Base-by-base conservation (phyloP, 768 basidiomycete species). In the Asterophora lycoperdoides region DNA sequence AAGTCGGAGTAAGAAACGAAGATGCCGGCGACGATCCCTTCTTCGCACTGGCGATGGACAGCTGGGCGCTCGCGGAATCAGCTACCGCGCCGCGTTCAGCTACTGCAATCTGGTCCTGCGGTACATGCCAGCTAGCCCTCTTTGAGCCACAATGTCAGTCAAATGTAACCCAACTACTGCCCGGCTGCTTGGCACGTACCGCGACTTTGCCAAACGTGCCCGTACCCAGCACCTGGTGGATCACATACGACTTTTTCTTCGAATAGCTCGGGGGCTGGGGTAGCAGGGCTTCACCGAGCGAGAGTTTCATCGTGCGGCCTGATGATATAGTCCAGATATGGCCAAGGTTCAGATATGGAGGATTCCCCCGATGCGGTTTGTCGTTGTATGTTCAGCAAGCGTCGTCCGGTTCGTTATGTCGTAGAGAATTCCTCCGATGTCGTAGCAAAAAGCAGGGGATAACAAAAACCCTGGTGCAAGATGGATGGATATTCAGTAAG, bases 171-270 rank as follows among this genome's bases (percentile, higher is more conserved):
- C 36, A 18, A 13, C 36, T 19, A 42, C 32, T 20, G 5, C 20
- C 44, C n/a, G n/a, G n/a, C n/a, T n/a, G n/a, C 17, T 43, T 35
- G 51, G 49, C 42, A 53, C 52, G 33, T 59, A 89, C 86, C 65
- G 92, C 76, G 41, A 97, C 95, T 63, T 91, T 90, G 19, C 93
- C 93, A 67, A 95, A 96, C 0, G 91, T 84, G 3, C 93, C 93
- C 11, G 77, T 76, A 4, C 93, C 93, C 4, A 94, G 72, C 4
- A 82, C 73, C 23, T 84, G 76, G 50, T 86, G 81, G 1, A 87
- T 68, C 51, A 84, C 84, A 57, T 92, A 91, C 18, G 73, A 62
- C 65, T 86, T 89, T 75, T 95, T 96, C 77, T 93, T 93, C 54
- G 64, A 68, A 63, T 89, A 94, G 48, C 88, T 91, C 0, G 88